Percentiles rank a stretch among this genome's conserved stretches.
Conservation (phyloP, 352 stramenopile genomes). For the Phytophthora sojae region DNA sequence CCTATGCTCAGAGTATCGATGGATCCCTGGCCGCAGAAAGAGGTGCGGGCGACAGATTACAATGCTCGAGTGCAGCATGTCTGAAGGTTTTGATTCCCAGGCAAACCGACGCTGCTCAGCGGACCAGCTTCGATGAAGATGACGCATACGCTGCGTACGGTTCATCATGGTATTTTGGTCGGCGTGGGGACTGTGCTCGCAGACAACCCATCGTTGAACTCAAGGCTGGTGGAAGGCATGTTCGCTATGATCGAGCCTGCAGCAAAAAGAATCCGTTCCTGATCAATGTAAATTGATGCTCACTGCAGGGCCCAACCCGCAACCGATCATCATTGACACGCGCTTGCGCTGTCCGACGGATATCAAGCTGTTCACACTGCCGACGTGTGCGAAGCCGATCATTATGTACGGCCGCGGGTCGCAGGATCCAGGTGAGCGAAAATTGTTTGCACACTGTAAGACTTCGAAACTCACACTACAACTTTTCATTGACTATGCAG, state of each 20-base stretch:
- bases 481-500: slow-evolving; percentile 24
- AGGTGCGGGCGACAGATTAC: slow-evolving; percentile 39
- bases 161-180: slow-evolving; percentile 91
- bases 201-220: slow-evolving; percentile 91
- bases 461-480: background rate
- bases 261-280: background rate
- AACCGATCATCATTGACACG: slow-evolving; percentile 82
- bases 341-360: slow-evolving; percentile 63
- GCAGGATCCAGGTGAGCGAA: slow-evolving; percentile 33
- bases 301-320: slow-evolving; percentile 60
- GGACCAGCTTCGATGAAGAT: slow-evolving; percentile 82
- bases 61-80: background rate
- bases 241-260: background rate
- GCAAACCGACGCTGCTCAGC: slow-evolving; percentile 74
- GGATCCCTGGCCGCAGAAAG: slow-evolving; percentile 75
- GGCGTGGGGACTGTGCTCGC: slow-evolving; percentile 85
- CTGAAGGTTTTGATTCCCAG: slow-evolving; percentile 28
- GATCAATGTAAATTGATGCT: background rate
- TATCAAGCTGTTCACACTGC: slow-evolving; percentile 84
- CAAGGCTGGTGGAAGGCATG: slow-evolving; percentile 64
- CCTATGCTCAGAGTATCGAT: slow-evolving; percentile 92
- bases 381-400: slow-evolving; percentile 74
- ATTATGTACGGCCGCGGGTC: slow-evolving; percentile 51
- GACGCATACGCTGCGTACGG: slow-evolving; percentile 86
- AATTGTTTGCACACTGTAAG: background rate